Percentiles rank a stretch among this genome's conserved stretches.
Evolutionary conservation across 1,284 basidiomycete genomes (phyloP).

Genomic region (Inonotus hispidus): DNA sequence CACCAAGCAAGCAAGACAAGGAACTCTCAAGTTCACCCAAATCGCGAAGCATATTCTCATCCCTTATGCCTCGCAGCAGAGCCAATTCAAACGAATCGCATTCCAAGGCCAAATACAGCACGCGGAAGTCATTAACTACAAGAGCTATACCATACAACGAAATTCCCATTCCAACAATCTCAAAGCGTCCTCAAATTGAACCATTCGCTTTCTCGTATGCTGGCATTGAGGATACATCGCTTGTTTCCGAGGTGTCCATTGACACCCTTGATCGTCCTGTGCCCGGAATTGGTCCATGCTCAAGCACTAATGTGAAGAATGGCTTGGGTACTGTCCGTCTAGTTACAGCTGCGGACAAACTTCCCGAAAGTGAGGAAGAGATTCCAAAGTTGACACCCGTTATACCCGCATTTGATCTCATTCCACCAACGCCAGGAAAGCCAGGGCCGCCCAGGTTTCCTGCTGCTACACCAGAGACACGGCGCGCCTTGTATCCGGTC

Average conservation of each 20-base stretch:
- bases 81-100: constrained; percentile 17
- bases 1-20: background rate
- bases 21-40: constrained; percentile 4
- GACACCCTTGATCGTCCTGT: constrained; percentile 15
- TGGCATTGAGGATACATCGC: constrained; percentile 24
- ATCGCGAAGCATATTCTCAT: background rate
- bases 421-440: constrained; percentile 47
- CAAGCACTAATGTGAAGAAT: constrained; percentile 2
- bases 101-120: background rate
- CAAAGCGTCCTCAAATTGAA: constrained; percentile 38
- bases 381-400: constrained; percentile 62
- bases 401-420: constrained; percentile 59
- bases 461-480: constrained; percentile 30
- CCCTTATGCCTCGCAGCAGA: background rate
- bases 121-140: constrained; percentile 39
- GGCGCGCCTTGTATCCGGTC: constrained; percentile 40
- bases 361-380: constrained; percentile 19
- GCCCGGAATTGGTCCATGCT: constrained; percentile 13
- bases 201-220: constrained; percentile 44
- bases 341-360: constrained; percentile 7
- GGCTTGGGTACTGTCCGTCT: constrained; percentile 13
- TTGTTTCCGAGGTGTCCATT: constrained; percentile 13
- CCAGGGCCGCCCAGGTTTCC: constrained; percentile 36
- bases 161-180: constrained; percentile 36
- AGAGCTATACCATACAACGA: constrained; percentile 49